phyloP scores from a whole-genome alignment of 306 rosid species.

The Albizia julibrissin region DNA sequence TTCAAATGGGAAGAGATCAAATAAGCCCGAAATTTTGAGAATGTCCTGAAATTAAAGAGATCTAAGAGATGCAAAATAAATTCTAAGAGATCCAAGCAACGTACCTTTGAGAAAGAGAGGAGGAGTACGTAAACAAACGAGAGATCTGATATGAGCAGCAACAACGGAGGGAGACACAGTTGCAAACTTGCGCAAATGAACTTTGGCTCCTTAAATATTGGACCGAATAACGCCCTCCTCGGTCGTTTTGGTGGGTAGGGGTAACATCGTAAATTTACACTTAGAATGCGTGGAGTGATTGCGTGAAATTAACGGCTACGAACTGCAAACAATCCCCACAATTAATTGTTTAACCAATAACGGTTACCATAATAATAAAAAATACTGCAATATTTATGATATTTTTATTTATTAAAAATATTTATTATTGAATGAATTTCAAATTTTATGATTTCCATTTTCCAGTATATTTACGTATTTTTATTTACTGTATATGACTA shows the following conservation, averaged over 20 bases:
- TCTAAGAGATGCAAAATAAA: not conserved
- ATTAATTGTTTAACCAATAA: not conserved
- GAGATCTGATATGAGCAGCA: not conserved
- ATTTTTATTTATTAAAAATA: not conserved
- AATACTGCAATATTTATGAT: not conserved
- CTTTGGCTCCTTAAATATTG: not conserved
- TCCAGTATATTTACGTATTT: not conserved
- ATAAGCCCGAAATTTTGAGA: not conserved
- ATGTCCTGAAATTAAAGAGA: not conserved
- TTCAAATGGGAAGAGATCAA: not conserved
- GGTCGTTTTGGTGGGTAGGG: conserved; percentile 30
- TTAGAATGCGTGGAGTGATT: not conserved
- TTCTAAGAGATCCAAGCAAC: conserved; percentile 2
- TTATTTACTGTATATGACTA: not conserved
- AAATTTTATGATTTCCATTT: not conserved
- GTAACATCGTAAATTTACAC: not conserved
- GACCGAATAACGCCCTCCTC: not conserved
- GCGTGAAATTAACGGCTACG: conserved; percentile 23
- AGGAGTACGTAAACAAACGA: not conserved
- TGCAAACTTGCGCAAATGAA: not conserved
- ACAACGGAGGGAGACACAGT: not conserved
- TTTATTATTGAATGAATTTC: not conserved
- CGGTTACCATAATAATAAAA: not conserved
- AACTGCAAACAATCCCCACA: not conserved
- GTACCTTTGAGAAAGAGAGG: conserved; percentile 27